These are phyloP conservation scores for Penicillium sp. DNA, from an alignment of 2,329 filamentous ascomycete genomes.

Conservation along the genomic window DNA sequence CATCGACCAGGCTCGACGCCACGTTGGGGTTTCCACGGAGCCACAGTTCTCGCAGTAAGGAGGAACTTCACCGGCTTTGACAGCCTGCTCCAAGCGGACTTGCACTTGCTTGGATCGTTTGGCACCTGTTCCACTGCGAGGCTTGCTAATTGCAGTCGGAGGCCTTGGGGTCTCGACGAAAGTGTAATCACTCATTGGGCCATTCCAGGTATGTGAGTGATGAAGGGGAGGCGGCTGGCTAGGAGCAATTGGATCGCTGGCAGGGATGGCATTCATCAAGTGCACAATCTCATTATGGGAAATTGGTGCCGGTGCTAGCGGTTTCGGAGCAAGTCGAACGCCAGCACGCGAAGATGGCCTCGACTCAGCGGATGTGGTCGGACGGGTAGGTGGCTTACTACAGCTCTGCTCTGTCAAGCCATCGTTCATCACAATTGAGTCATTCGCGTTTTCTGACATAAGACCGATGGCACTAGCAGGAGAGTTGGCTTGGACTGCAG, in stretches of 20 bases:
- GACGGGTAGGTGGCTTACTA: constrained; percentile 24
- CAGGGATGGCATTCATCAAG: constrained; percentile 37
- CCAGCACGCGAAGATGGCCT: constrained; percentile 40
- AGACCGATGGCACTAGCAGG: constrained; percentile 23
- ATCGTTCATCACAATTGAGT: constrained; percentile 21
- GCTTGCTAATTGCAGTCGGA: constrained; percentile 34
- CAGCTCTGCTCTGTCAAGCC: constrained; percentile 15
- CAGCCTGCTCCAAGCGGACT: constrained; percentile 55
- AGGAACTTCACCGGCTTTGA: constrained; percentile 79
- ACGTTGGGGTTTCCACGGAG: constrained; percentile 91
- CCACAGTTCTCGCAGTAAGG: constrained; percentile 91
- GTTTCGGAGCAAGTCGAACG: constrained; percentile 34
- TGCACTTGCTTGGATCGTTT: constrained; percentile 66
- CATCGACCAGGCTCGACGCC: constrained; percentile 89
- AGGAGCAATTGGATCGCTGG: constrained; percentile 51
- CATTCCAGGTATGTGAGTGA: constrained; percentile 46
- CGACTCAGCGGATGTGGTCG: constrained; percentile 30
- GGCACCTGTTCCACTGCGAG: constrained; percentile 52
- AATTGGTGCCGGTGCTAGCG: constrained; percentile 38
- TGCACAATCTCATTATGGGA: constrained; percentile 36
- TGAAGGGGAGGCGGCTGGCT: constrained; percentile 32
- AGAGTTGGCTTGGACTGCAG: constrained; percentile 27
- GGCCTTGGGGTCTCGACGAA: constrained; percentile 40
- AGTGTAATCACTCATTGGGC: constrained; percentile 45
- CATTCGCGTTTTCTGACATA: constrained; percentile 19